Base-by-base conservation (phyloP, 1,284 basidiomycete genomes). In the Agroathelia rolfsii region DNA sequence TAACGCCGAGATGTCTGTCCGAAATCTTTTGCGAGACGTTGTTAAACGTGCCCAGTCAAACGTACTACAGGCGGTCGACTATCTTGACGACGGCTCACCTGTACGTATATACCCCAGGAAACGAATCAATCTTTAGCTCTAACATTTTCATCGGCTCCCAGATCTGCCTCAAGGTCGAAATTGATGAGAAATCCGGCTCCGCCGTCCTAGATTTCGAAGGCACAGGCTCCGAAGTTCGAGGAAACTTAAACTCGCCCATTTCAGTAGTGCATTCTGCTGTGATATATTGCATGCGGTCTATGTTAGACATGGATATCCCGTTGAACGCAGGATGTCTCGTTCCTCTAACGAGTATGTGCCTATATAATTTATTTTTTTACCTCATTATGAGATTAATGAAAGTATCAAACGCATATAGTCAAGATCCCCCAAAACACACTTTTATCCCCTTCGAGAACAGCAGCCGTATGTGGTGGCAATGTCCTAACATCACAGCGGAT, bases 391-490 rank as follows among this genome's bases (percentile, higher is more conserved):
- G 32, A 33, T 39, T 44, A 35, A 45, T 30, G 16, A 22, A 14
- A 30, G 32, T 18, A 27, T 38, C n/a, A n/a, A n/a, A n/a, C n/a
- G n/a, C 29, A 2, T 10, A 42, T 55, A 76, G 85, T 96, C 42
- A 73, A 67, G 41, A 87, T 96, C 24, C 93, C 93, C 0, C 58
- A 70, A 22, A 82, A 79, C 33, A 85, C 81, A 6, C 56, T 96
- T 5, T 65, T 97, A 15, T 72, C 78, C 3, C 92, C 93, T 0
- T 89, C 84, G 4, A 69, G 72, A 20, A 85, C 80, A 0, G 90
- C 89, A 0, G 92, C 92, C 0, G 89, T 95, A 2, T 93, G 89
- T 42, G 90, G 85, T 13, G 92, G 92, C 4, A 96, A 96, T 48
- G 89, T 94, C 10, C 64, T 94, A 37, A 94, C 90, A 2, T 85